phyloP scores from a whole-genome alignment of 2,329 filamentous ascomycete species.

The Phaeosphaeria sp. region DNA sequence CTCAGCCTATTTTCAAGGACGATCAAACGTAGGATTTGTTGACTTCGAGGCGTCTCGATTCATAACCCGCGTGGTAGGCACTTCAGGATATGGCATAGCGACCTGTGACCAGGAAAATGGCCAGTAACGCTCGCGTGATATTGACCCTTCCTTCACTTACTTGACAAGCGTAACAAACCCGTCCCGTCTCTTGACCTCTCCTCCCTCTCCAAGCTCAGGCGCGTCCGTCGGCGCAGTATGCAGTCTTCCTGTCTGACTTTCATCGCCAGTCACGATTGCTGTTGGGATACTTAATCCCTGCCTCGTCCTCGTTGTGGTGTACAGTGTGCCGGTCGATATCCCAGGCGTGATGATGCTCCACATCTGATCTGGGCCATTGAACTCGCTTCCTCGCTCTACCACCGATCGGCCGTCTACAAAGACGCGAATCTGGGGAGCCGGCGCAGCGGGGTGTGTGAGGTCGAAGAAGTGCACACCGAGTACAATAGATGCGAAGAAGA shows the following conservation, averaged over 20 bases:
- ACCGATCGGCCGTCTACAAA: constrained; percentile 14
- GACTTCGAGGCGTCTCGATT: constrained; percentile 4
- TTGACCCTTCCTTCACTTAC: neutral
- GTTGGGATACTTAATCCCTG: neutral
- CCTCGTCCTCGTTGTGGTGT: neutral
- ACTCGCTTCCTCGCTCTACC: neutral
- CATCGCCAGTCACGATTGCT: neutral
- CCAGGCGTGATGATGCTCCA: neutral
- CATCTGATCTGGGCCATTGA: neutral
- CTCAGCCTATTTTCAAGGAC: neutral
- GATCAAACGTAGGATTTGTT: constrained; percentile 4
- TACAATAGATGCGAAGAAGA: constrained; percentile 31
- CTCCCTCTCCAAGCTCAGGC: neutral
- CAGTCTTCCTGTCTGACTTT: neutral
- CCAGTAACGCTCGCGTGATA: neutral
- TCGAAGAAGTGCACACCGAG: constrained; percentile 24
- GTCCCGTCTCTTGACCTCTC: neutral
- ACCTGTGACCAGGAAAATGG: neutral
- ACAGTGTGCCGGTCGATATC: neutral
- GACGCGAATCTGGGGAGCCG: constrained; percentile 18
- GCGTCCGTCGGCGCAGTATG: neutral
- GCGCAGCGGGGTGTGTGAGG: constrained; percentile 14
- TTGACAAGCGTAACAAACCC: neutral
- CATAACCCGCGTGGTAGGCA: constrained; percentile 14
- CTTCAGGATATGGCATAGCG: neutral